Percentiles rank a stretch among this genome's conserved stretches.
phyloP scores from a whole-genome alignment of 148 eudicot species.

The Silene uniflora region DNA sequence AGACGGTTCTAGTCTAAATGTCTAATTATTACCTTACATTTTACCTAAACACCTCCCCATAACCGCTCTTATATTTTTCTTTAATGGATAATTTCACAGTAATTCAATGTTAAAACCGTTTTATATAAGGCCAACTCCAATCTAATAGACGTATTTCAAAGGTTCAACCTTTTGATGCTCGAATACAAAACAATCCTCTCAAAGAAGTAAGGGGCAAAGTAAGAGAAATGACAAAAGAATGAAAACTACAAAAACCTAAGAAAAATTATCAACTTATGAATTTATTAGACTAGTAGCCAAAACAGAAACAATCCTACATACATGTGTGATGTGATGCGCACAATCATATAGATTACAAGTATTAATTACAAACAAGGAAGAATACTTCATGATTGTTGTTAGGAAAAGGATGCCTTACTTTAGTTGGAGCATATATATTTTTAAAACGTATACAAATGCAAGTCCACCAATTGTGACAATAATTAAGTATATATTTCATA shows the following conservation, averaged over 20 bases:
- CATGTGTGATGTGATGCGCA: background rate
- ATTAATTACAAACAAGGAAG: background rate
- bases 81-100: no score
- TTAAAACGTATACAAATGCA: background rate
- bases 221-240: background rate
- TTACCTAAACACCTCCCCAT: no score
- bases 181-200: background rate
- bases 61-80: no score
- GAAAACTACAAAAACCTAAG: background rate
- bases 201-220: background rate
- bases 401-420: constrained; percentile 3
- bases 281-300: background rate
- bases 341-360: background rate
- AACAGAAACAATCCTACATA: background rate
- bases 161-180: background rate
- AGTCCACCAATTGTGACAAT: background rate
- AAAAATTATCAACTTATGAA: background rate
- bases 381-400: constrained; percentile 4
- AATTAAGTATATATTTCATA: no score
- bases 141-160: no score
- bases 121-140: no score
- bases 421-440: background rate
- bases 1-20: no score
- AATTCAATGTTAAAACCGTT: no score
- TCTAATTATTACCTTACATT: no score